Evolutionary conservation across 345 rosid species (phyloP).

Genomic region (Syzygium aromaticum): DNA sequence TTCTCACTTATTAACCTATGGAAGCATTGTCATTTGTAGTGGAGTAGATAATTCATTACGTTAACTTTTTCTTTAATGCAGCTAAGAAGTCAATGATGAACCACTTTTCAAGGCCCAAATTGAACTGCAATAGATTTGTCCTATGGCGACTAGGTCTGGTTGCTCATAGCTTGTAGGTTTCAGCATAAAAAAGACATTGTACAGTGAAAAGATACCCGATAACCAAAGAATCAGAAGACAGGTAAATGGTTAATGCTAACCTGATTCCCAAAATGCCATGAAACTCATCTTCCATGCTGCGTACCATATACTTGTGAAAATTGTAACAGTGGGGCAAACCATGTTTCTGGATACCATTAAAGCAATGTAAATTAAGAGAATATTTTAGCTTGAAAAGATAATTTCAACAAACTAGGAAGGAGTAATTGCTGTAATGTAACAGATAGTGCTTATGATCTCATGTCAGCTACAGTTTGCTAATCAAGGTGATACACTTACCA

Average conservation of each 20-base stretch:
- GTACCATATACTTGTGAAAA: constrained; percentile 87
- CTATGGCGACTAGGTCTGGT: neutral
- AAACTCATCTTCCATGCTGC: constrained; percentile 98
- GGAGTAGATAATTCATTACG: neutral
- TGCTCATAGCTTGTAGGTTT: neutral
- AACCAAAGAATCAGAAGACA: neutral
- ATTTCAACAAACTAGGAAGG: neutral
- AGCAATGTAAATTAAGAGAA: neutral
- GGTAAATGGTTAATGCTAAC: constrained; percentile 19
- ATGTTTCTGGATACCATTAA: constrained; percentile 57
- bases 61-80: neutral
- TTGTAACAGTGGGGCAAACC: constrained; percentile 72
- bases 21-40: neutral
- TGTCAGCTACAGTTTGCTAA: neutral
- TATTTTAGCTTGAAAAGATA: neutral
- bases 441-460: neutral
- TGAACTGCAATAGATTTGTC: neutral
- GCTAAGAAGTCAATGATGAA: neutral
- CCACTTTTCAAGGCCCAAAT: neutral
- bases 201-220: neutral
- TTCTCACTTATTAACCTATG: neutral
- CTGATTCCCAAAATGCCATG: constrained; percentile 94
- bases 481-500: neutral
- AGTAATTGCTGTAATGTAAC: neutral
- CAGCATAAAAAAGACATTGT: neutral